phyloP scores from a whole-genome alignment of 1,284 basidiomycete genomes.

The Ganoderma sp. region DNA sequence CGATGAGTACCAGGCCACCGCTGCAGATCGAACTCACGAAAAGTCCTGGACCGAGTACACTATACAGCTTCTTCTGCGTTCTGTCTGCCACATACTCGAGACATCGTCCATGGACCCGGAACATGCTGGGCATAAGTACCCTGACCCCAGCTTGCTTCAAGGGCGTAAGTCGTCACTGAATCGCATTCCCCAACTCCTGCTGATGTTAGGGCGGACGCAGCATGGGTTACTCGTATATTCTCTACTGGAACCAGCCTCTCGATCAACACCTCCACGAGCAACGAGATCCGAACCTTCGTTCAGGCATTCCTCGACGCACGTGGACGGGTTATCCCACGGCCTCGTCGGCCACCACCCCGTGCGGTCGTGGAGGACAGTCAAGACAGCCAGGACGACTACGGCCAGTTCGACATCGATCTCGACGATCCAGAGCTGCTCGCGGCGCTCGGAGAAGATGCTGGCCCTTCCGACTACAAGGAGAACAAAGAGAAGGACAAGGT shows the following conservation, averaged over 20 bases:
- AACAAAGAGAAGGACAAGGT: slow-evolving; percentile 48
- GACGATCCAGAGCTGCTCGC: slow-evolving; percentile 65
- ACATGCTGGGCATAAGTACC: slow-evolving; percentile 52
- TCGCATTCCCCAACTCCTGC: slow-evolving; percentile 10
- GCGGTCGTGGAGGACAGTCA: slow-evolving; percentile 48
- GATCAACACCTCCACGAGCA: slow-evolving; percentile 48
- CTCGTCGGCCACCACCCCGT: slow-evolving; percentile 46
- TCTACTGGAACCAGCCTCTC: slow-evolving; percentile 49
- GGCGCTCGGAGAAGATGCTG: slow-evolving; percentile 51
- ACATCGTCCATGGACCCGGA: slow-evolving; percentile 51
- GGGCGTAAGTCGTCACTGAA: slow-evolving; percentile 51
- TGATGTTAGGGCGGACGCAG: slow-evolving; percentile 42
- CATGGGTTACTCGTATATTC: slow-evolving; percentile 68
- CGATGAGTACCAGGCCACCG: slow-evolving; percentile 55
- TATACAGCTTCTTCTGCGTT: slow-evolving; percentile 62
- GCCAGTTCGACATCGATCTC: slow-evolving; percentile 58
- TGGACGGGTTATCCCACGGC: slow-evolving; percentile 53
- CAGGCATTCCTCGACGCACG: slow-evolving; percentile 73
- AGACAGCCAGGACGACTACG: slow-evolving; percentile 82
- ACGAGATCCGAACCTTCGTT: slow-evolving; percentile 64
- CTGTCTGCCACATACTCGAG: slow-evolving; percentile 66
- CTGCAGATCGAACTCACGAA: slow-evolving; percentile 13
- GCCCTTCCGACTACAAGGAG: slow-evolving; percentile 34
- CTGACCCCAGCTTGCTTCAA: slow-evolving; percentile 68
- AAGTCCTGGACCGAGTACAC: slow-evolving; percentile 41